Conservation (phyloP, 2,329 filamentous ascomycete species). For the Talaromyces sp. region DNA sequence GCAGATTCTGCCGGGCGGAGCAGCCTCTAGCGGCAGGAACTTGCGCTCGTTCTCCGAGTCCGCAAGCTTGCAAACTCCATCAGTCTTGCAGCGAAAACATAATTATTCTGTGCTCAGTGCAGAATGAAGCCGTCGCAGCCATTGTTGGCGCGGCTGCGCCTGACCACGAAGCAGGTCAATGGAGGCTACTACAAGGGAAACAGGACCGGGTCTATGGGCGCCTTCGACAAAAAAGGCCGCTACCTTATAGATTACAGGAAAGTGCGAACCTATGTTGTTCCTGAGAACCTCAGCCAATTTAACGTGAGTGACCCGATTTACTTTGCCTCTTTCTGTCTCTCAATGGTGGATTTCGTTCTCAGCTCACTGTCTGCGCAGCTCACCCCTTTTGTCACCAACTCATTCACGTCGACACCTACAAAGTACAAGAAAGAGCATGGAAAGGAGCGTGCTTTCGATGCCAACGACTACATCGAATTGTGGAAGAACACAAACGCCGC, state of each 20-base stretch:
- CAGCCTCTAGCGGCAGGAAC: neutral
- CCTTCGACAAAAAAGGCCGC: slow-evolving; percentile 54
- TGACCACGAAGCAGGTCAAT: slow-evolving; percentile 90
- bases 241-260: slow-evolving; percentile 81
- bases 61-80: neutral
- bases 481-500: slow-evolving; percentile 31
- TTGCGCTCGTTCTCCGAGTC: neutral
- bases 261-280: slow-evolving; percentile 85
- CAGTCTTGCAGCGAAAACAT: neutral
- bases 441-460: slow-evolving; percentile 25
- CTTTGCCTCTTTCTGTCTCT: neutral
- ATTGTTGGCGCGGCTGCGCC: slow-evolving; percentile 66
- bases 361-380: slow-evolving; percentile 26
- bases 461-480: slow-evolving; percentile 33
- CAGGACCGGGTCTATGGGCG: slow-evolving; percentile 79
- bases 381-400: slow-evolving; percentile 41
- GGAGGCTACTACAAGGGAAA: slow-evolving; percentile 98
- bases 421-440: slow-evolving; percentile 24
- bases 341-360: neutral
- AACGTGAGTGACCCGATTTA: slow-evolving; percentile 49
- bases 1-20: slow-evolving; percentile 11
- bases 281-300: slow-evolving; percentile 61
- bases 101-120: neutral
- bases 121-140: slow-evolving; percentile 37
- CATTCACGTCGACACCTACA: slow-evolving; percentile 31